phyloP scores from a whole-genome alignment of 257 asterid genomes.

The Petunia secreta region DNA sequence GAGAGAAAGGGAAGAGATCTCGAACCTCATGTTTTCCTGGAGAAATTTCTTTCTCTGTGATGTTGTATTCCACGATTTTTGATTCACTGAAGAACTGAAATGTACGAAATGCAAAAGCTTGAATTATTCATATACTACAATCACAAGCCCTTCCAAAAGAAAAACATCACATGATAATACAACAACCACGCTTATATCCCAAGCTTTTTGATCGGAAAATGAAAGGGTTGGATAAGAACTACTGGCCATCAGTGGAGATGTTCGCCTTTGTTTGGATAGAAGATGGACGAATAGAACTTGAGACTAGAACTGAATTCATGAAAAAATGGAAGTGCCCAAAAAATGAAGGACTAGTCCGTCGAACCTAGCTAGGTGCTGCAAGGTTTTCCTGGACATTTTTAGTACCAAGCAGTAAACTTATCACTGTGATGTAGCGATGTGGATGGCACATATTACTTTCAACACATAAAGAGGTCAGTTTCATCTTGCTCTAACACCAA shows the following conservation, averaged over 20 bases:
- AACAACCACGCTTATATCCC: background rate
- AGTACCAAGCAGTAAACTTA: background rate
- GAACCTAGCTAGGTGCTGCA: background rate
- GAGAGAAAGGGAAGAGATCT: background rate
- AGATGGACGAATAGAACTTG: background rate
- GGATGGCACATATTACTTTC: background rate
- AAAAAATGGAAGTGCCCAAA: background rate
- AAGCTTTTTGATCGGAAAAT: background rate
- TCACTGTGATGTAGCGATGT: background rate
- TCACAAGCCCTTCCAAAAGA: background rate
- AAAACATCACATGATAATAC: background rate
- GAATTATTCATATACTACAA: slow-evolving; percentile 7
- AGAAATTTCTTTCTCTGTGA: slow-evolving; percentile 58
- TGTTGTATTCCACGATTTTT: slow-evolving; percentile 66
- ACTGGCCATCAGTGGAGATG: slow-evolving; percentile 11
- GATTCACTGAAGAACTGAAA: slow-evolving; percentile 81
- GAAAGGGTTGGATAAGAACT: slow-evolving; percentile 17
- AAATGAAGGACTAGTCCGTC: background rate
- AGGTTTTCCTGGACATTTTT: background rate
- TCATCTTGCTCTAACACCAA: background rate
- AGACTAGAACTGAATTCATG: background rate
- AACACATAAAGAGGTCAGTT: no score
- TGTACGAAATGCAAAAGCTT: background rate
- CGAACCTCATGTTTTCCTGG: slow-evolving; percentile 79
- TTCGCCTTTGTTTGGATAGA: slow-evolving; percentile 2